phyloP scores from a whole-genome alignment of 805 yeast genomes.

The Ogataea allantospora region DNA sequence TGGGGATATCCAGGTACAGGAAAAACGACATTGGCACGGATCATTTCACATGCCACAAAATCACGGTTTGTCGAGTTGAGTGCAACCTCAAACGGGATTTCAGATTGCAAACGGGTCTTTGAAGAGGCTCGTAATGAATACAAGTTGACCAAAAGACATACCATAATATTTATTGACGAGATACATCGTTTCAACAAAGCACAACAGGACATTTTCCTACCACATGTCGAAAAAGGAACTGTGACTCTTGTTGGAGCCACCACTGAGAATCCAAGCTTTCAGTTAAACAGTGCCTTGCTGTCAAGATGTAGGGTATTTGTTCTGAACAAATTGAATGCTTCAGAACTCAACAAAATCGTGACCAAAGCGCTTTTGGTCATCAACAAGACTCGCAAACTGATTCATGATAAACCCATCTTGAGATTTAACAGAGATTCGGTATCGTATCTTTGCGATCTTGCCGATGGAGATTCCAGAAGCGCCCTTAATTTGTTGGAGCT shows the following conservation, averaged over 20 bases:
- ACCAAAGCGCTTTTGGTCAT: slow-evolving; percentile 56
- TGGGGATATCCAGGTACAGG: slow-evolving; percentile 98
- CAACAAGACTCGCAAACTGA: slow-evolving; percentile 57
- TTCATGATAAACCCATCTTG: slow-evolving; percentile 49
- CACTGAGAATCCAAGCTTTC: slow-evolving; percentile 88
- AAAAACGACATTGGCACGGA: slow-evolving; percentile 72
- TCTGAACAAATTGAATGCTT: slow-evolving; percentile 48
- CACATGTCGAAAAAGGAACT: slow-evolving; percentile 80
- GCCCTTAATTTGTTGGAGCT: slow-evolving; percentile 81
- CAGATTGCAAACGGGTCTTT: slow-evolving; percentile 64
- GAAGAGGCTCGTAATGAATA: slow-evolving; percentile 46
- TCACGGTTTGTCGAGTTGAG: slow-evolving; percentile 74
- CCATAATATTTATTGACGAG: slow-evolving; percentile 87
- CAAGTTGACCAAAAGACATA: slow-evolving; percentile 47
- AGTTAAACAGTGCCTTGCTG: slow-evolving; percentile 75
- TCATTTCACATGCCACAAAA: slow-evolving; percentile 54
- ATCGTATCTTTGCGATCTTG: slow-evolving; percentile 65
- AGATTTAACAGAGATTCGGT: slow-evolving; percentile 55
- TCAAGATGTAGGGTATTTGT: slow-evolving; percentile 84
- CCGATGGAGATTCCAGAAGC: slow-evolving; percentile 87
- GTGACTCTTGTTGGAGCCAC: slow-evolving; percentile 92
- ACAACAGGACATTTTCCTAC: slow-evolving; percentile 86
- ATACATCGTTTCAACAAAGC: slow-evolving; percentile 82
- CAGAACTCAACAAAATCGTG: slow-evolving; percentile 54
- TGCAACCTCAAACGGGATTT: slow-evolving; percentile 72